phyloP scores from a whole-genome alignment of 2,329 filamentous ascomycete genomes.

The Eutypella sp. region DNA sequence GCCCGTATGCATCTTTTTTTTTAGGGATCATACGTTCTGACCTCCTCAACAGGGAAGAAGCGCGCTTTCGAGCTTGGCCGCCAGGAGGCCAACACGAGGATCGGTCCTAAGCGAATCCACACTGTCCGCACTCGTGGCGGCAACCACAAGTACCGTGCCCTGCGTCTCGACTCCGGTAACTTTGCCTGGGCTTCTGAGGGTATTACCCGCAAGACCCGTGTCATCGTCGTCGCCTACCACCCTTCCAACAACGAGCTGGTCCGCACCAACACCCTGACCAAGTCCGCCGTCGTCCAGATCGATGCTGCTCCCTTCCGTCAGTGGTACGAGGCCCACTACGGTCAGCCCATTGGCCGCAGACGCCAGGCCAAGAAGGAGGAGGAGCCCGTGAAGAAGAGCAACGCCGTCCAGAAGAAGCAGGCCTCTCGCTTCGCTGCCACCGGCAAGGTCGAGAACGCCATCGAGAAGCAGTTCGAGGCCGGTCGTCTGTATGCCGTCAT shows the following conservation, averaged over 20 bases:
- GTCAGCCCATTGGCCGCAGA: slow-evolving; percentile 79
- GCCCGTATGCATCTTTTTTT: slow-evolving; percentile 54
- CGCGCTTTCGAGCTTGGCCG: slow-evolving; percentile 99
- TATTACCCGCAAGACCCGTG: slow-evolving; percentile 96
- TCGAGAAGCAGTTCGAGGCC: slow-evolving; percentile 99
- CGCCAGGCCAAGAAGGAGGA: slow-evolving; percentile 78
- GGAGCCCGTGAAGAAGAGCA: slow-evolving; percentile 86
- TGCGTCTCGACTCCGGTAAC: slow-evolving; percentile 98
- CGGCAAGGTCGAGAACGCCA: slow-evolving; percentile 87
- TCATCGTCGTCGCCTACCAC: slow-evolving; percentile 98
- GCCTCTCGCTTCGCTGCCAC: slow-evolving; percentile 71
- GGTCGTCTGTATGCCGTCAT: slow-evolving; percentile 95
- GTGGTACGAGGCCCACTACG: slow-evolving; percentile 99
- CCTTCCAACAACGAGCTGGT: slow-evolving; percentile 99
- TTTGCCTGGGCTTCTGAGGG: slow-evolving; percentile 99
- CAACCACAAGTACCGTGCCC: slow-evolving; percentile 99
- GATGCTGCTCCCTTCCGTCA: slow-evolving; percentile 98
- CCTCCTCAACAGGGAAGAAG: slow-evolving; percentile 80
- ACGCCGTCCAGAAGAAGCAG: slow-evolving; percentile 95
- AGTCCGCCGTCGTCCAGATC: slow-evolving; percentile 96
- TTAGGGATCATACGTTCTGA: slow-evolving; percentile 72
- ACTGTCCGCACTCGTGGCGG: slow-evolving; percentile 95
- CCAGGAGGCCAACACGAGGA: slow-evolving; percentile 99
- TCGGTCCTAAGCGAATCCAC: slow-evolving; percentile 94
- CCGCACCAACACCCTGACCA: slow-evolving; percentile 99